Conservation (phyloP, 192 early-diverging fungal species). For the Piromyces finnis region DNA sequence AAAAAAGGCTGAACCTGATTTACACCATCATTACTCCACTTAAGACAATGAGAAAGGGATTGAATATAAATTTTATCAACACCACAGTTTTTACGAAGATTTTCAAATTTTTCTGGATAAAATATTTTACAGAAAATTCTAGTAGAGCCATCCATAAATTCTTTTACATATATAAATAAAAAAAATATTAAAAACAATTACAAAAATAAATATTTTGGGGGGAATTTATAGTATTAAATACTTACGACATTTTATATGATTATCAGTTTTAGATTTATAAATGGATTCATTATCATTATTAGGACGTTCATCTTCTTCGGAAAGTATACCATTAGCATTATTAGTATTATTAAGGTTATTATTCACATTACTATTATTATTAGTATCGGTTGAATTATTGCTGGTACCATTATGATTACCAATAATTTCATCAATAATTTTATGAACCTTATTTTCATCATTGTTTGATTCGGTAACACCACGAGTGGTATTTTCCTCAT, state of each 20-base stretch:
- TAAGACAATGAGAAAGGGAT: conserved; percentile 70
- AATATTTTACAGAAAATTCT: conserved; percentile 69
- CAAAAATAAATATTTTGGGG: no score
- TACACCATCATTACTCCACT: conserved; percentile 70
- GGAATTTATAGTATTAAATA: no score
- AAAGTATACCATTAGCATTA: background rate
- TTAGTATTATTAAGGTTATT: background rate
- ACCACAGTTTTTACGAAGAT: conserved; percentile 61
- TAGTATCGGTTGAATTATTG: background rate
- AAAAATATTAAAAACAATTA: no score
- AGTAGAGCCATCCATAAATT: background rate
- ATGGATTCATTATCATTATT: background rate
- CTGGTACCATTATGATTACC: background rate
- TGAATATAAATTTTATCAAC: conserved; percentile 68
- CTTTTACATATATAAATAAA: background rate
- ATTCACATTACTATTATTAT: background rate
- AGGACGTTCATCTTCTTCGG: background rate
- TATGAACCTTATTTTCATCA: background rate
- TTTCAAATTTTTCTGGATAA: conserved; percentile 86
- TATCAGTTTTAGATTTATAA: background rate
- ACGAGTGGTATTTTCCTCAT: background rate
- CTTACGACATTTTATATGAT: background rate
- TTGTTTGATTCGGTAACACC: background rate
- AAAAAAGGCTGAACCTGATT: conserved; percentile 80
- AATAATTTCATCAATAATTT: background rate